Percentiles rank a stretch among this genome's conserved stretches.
Evolutionary conservation across 768 basidiomycete genomes (phyloP).

Genomic region (Boletus pseudo-olivaceus): DNA sequence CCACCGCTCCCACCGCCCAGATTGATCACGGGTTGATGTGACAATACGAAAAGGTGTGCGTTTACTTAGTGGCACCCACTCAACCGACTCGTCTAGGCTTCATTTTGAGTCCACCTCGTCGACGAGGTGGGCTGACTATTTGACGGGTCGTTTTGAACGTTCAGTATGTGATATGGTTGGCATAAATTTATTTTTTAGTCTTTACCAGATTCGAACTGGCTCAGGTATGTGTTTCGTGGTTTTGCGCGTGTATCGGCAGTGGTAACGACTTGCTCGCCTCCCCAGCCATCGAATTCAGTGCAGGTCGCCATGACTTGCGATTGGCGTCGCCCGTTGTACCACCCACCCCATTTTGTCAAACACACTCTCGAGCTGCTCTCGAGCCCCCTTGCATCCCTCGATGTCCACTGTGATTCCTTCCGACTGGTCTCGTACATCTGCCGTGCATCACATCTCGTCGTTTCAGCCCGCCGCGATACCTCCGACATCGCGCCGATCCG

Average conservation of each 20-base stretch:
- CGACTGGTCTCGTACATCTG: not conserved
- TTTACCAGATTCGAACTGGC: too few species aligned
- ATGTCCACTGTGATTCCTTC: not conserved
- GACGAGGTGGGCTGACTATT: not conserved
- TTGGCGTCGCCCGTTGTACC: not conserved
- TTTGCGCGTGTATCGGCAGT: not conserved
- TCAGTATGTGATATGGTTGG: not conserved
- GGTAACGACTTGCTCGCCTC: not conserved
- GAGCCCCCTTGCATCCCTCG: not conserved
- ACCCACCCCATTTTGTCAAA: not conserved
- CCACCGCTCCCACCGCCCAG: too few species aligned
- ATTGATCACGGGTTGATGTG: too few species aligned
- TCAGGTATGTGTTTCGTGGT: too few species aligned
- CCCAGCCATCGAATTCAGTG: not conserved
- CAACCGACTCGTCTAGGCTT: not conserved
- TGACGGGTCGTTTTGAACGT: not conserved
- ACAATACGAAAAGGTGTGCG: not conserved
- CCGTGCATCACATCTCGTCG: not conserved
- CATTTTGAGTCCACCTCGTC: not conserved
- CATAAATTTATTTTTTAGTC: too few species aligned
- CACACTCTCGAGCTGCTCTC: not conserved
- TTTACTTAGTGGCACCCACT: not conserved
- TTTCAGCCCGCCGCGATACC: too few species aligned
- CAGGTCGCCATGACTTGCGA: too few species aligned
- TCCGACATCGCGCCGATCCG: too few species aligned